phyloP scores from a whole-genome alignment of 2,329 filamentous ascomycete species.

The Verticillium isaacii region DNA sequence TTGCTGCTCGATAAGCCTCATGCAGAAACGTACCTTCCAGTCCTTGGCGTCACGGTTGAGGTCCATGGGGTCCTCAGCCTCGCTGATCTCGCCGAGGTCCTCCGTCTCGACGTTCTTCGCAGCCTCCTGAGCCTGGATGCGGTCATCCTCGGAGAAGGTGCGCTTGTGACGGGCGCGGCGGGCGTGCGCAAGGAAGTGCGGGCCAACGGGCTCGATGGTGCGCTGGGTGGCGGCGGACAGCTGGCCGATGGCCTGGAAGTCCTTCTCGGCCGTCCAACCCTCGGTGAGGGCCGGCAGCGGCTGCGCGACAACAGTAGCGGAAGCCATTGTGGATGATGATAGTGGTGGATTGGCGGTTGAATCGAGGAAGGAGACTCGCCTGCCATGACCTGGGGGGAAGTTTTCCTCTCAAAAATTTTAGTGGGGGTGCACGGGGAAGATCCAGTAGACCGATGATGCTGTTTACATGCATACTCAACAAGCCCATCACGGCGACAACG shows the following conservation, averaged over 20 bases:
- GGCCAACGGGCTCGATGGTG: slow-evolving; percentile 91
- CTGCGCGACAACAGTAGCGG: slow-evolving; percentile 54
- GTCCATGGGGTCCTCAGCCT: slow-evolving; percentile 89
- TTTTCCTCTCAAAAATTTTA: slow-evolving; percentile 4
- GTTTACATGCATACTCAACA: background rate
- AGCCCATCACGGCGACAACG: background rate
- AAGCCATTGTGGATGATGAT: slow-evolving; percentile 49
- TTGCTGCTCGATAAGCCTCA: background rate
- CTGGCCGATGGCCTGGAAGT: slow-evolving; percentile 79
- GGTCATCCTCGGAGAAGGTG: slow-evolving; percentile 97
- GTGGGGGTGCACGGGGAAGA: background rate
- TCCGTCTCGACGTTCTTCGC: slow-evolving; percentile 95
- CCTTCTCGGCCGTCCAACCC: slow-evolving; percentile 83
- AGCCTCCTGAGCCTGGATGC: slow-evolving; percentile 90
- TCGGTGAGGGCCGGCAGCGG: slow-evolving; percentile 71
- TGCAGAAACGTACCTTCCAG: slow-evolving; percentile 73
- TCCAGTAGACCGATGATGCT: background rate
- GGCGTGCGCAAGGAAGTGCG: slow-evolving; percentile 96
- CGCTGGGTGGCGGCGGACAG: slow-evolving; percentile 76
- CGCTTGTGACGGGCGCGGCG: slow-evolving; percentile 93
- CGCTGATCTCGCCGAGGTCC: slow-evolving; percentile 85
- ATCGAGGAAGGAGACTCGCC: background rate
- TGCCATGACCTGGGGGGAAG: background rate
- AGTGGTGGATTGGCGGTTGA: background rate
- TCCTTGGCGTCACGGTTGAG: slow-evolving; percentile 93